These are phyloP conservation scores for Mortierella sp. DNA, from an alignment of 371 early-diverging fungal genomes.

Conservation along the genomic window DNA sequence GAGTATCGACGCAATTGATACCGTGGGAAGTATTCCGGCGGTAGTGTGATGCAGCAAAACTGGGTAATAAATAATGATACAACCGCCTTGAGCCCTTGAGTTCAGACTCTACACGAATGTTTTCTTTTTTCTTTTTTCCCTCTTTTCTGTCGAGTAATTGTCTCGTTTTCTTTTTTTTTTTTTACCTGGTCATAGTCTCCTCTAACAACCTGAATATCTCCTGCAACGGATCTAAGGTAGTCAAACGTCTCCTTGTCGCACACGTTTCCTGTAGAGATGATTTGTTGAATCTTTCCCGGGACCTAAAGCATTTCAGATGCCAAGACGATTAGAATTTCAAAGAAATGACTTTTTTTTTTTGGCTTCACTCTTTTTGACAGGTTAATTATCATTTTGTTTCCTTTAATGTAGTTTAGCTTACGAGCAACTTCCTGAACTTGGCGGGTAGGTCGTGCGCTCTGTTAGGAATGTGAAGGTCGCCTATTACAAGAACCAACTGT, in stretches of 20 bases:
- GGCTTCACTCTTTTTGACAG: background rate
- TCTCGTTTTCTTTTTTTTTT: background rate
- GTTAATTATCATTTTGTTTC: no score
- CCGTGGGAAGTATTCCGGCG: no score
- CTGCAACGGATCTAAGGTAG: constrained; percentile 86
- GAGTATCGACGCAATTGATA: no score
- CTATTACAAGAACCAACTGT: constrained; percentile 89
- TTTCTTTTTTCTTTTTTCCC: no score
- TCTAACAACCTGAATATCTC: constrained; percentile 82
- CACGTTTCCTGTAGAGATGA: constrained; percentile 93
- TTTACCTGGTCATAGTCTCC: constrained; percentile 90
- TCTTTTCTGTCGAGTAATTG: no score
- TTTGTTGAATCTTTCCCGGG: constrained; percentile 96
- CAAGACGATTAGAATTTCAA: background rate
- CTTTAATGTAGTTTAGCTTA: constrained; percentile 33
- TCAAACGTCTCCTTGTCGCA: constrained; percentile 86
- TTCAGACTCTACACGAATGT: no score
- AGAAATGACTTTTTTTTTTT: background rate
- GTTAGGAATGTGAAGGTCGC: constrained; percentile 96
- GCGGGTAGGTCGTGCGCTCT: constrained; percentile 88
- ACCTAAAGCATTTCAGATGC: constrained; percentile 60
- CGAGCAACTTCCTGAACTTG: constrained; percentile 92
- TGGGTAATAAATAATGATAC: no score
- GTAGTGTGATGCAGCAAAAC: no score
- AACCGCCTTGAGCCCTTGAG: no score